phyloP scores from a whole-genome alignment of 768 basidiomycete genomes.

The Serendipita sp. region DNA sequence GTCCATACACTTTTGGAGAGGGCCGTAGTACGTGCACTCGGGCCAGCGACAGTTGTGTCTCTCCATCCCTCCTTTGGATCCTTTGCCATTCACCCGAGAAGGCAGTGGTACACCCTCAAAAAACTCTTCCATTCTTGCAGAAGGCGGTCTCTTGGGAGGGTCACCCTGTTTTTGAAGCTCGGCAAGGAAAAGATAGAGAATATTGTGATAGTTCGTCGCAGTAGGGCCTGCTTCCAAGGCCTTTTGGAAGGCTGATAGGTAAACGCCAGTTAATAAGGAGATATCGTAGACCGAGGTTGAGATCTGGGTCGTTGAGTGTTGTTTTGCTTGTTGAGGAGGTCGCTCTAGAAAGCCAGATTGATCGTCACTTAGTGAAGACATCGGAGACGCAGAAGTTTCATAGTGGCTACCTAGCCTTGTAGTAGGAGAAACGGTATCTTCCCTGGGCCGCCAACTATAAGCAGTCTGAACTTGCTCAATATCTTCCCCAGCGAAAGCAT shows the following conservation, averaged over 20 bases:
- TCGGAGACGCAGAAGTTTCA: too few relatives aligned
- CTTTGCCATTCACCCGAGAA: background rate
- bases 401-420: too few relatives aligned
- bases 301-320: too few relatives aligned
- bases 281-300: too few relatives aligned
- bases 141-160: background rate
- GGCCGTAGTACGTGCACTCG: background rate
- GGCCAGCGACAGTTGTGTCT: background rate
- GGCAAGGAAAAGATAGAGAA: background rate
- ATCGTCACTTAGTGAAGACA: too few relatives aligned
- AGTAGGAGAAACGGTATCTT: too few relatives aligned
- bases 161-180: background rate
- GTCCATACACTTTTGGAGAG: slow-evolving; percentile 1
- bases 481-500: too few relatives aligned
- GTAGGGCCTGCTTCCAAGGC: background rate
- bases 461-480: too few relatives aligned
- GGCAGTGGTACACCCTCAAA: background rate
- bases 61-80: background rate
- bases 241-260: background rate
- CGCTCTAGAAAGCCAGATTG: too few relatives aligned
- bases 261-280: background rate
- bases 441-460: too few relatives aligned
- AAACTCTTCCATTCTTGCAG: background rate
- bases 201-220: background rate
- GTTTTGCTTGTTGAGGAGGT: too few relatives aligned